Evolutionary conservation across 139 green algal species (phyloP).

Genomic region (Pseudopediastrum boryanum): DNA sequence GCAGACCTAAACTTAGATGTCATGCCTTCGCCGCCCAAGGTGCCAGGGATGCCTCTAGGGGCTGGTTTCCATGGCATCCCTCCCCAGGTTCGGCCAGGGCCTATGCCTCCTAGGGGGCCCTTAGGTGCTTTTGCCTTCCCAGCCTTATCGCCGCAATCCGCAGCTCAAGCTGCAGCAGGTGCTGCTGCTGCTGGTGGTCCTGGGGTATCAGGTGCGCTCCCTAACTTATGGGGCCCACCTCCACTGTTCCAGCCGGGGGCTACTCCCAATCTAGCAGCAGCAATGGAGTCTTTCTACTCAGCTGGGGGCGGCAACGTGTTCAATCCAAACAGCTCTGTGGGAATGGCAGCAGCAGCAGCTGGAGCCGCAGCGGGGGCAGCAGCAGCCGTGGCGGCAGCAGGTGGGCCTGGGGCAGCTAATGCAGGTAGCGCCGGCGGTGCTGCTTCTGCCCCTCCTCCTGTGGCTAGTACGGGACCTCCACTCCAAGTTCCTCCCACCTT

Average conservation of each 20-base stretch:
- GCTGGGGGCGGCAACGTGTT: constrained; percentile 23
- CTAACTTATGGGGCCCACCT: background rate
- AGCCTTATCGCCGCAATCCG: background rate
- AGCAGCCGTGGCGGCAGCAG: background rate
- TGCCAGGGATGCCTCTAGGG: background rate
- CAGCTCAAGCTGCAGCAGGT: background rate
- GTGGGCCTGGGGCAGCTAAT: background rate
- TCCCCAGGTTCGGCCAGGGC: too few relatives aligned
- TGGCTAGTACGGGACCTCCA: background rate
- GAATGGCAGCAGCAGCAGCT: background rate
- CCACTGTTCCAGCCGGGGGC: background rate
- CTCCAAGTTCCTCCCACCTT: background rate
- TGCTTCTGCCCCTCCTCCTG: background rate
- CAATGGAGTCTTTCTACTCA: constrained; percentile 27
- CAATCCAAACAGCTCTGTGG: background rate
- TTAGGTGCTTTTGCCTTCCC: too few relatives aligned
- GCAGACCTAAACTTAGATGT: constrained; percentile 6
- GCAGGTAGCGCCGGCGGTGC: background rate
- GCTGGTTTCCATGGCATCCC: constrained; percentile 6
- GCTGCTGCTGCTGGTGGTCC: constrained; percentile 5
- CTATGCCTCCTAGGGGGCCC: too few relatives aligned
- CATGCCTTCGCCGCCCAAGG: background rate
- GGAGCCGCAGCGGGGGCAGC: constrained; percentile 4
- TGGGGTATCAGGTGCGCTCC: constrained; percentile 20
- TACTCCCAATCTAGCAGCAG: constrained; percentile 29